Evolutionary conservation across 306 rosid species (phyloP).

Genomic region (Betula pendula): DNA sequence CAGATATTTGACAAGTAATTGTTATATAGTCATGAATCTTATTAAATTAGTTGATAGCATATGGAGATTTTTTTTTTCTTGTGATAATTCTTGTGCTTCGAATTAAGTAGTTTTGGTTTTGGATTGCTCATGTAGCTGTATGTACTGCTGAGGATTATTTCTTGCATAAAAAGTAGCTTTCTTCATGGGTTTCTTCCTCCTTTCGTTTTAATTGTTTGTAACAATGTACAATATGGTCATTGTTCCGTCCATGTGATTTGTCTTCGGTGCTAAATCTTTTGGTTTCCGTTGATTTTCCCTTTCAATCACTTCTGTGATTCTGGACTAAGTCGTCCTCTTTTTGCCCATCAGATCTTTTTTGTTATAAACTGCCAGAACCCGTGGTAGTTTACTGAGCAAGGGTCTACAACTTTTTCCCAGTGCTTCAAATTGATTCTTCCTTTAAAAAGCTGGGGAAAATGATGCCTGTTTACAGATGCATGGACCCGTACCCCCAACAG

Average conservation of each 20-base stretch:
- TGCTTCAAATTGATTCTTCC: background rate
- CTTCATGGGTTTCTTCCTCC: background rate
- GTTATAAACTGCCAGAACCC: constrained; percentile 13
- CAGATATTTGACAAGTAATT: background rate
- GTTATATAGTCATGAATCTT: background rate
- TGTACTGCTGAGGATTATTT: background rate
- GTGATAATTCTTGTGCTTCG: background rate
- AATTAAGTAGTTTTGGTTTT: background rate
- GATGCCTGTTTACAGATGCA: constrained; percentile 49
- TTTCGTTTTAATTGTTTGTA: background rate
- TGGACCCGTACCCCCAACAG: constrained; percentile 59
- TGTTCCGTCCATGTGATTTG: background rate
- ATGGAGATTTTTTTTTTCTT: background rate
- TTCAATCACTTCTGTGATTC: background rate
- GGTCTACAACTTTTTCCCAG: background rate
- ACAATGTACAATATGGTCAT: background rate
- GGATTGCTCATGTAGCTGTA: background rate
- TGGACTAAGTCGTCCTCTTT: background rate
- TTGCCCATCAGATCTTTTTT: background rate
- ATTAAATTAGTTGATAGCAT: background rate
- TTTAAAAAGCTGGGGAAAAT: constrained; percentile 26
- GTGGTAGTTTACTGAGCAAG: background rate
- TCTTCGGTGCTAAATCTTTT: background rate
- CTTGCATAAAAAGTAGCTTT: background rate
- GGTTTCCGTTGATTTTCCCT: background rate